Evolutionary conservation across 202 grass and related monocot species (phyloP).

Genomic region (Elaeis oleifera): DNA sequence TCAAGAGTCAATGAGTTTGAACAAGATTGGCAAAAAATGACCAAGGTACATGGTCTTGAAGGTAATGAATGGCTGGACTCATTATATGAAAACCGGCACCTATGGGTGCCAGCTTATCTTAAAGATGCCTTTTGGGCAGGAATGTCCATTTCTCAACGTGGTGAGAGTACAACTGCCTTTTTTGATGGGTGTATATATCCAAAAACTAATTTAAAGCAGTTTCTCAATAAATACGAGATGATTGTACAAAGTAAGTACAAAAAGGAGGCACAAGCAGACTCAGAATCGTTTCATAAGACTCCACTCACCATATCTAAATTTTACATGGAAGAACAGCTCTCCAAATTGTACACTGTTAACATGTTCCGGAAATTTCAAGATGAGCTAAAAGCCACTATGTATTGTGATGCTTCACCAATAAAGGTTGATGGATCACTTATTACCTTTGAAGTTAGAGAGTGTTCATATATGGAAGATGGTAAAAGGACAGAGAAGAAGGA

Average conservation of each 20-base stretch:
- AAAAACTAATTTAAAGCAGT: constrained; percentile 85
- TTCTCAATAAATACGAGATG: constrained; percentile 86
- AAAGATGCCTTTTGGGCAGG: constrained; percentile 88
- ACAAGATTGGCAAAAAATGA: constrained; percentile 62
- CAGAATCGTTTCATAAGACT: constrained; percentile 83
- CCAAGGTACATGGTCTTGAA: constrained; percentile 58
- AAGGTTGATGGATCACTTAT: constrained; percentile 46
- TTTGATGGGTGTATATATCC: constrained; percentile 90
- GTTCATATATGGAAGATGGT: constrained; percentile 69
- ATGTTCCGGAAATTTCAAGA: constrained; percentile 98
- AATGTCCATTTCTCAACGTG: constrained; percentile 62
- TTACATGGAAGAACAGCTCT: constrained; percentile 92
- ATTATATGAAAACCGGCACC: constrained; percentile 54
- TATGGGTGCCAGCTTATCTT: constrained; percentile 80
- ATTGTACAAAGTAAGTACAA: constrained; percentile 85
- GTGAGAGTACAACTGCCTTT: constrained; percentile 49
- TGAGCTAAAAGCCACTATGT: constrained; percentile 94
- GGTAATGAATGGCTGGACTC: constrained; percentile 74
- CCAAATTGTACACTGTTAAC: constrained; percentile 80
- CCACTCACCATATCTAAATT: constrained; percentile 81
- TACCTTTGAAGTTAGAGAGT: constrained; percentile 85
- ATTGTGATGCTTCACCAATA: constrained; percentile 71
- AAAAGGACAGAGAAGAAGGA: constrained; percentile 64
- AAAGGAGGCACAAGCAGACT: constrained; percentile 76
- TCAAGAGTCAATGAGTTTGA: constrained; percentile 71